phyloP scores from a whole-genome alignment of 148 eudicot genomes.

The Oxyria digyna region DNA sequence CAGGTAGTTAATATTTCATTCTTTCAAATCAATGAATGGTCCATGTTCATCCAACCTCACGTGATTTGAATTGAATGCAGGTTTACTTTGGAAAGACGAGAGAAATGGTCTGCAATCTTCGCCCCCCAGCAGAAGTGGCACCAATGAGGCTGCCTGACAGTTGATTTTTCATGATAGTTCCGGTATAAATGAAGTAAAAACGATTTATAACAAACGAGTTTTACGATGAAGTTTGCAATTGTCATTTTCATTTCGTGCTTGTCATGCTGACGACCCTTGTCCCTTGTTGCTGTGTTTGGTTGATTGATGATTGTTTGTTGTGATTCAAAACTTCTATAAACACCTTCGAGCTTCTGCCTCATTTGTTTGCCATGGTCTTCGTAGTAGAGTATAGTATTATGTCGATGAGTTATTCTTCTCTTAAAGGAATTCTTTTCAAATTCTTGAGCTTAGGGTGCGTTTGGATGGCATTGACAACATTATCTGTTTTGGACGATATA shows the following conservation, averaged over 20 bases:
- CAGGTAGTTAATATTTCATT: constrained; percentile 35
- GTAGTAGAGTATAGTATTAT: neutral
- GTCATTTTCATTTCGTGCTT: neutral
- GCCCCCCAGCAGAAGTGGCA: constrained; percentile 76
- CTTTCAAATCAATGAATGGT: neutral
- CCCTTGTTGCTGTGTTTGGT: neutral
- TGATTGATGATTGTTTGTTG: neutral
- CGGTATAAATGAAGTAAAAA: neutral
- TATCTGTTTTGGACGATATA: too few relatives aligned
- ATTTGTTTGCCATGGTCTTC: neutral
- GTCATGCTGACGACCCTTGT: neutral
- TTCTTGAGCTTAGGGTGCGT: too few relatives aligned
- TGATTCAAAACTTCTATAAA: too few relatives aligned
- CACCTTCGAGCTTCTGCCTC: neutral
- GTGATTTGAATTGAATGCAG: constrained; percentile 20
- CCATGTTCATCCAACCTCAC: neutral
- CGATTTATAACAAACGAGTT: neutral
- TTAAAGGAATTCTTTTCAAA: too few relatives aligned
- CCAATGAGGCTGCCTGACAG: constrained; percentile 50
- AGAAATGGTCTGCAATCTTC: constrained; percentile 93
- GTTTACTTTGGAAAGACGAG: constrained; percentile 98
- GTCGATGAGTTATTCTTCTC: neutral
- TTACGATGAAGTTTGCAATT: neutral
- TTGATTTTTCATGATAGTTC: constrained; percentile 15
- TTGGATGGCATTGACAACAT: too few relatives aligned